These are phyloP conservation scores for Eucalyptus viminalis DNA, from an alignment of 345 rosid genomes.

Conservation along the genomic window DNA sequence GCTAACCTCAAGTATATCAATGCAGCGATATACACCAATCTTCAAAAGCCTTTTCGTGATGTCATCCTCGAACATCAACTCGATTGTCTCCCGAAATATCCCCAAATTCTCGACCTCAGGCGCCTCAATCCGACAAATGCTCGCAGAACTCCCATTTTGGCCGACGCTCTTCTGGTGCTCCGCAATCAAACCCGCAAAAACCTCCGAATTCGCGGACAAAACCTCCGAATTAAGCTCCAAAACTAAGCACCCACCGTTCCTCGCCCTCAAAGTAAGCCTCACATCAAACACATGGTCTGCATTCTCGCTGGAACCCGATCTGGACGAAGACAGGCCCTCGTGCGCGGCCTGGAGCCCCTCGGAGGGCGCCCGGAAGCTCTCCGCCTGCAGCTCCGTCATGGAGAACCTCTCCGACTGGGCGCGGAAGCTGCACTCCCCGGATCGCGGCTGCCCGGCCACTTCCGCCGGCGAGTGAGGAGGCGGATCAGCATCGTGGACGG, in stretches of 20 bases:
- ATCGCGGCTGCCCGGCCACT: conserved; percentile 9
- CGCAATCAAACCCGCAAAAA: conserved; percentile 40
- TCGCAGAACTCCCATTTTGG: conserved; percentile 3
- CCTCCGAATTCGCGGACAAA: conserved; percentile 48
- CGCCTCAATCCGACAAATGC: conserved; percentile 65
- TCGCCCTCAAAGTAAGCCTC: conserved; percentile 67
- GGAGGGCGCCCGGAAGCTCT: conserved; percentile 25
- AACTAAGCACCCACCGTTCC: conserved; percentile 50
- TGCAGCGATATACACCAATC: conserved; percentile 62
- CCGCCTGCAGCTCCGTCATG: conserved; percentile 10
- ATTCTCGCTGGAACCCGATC: conserved; percentile 3
- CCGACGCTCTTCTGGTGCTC: conserved; percentile 12
- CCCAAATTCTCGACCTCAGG: conserved; percentile 74
- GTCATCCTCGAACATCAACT: conserved; percentile 78
- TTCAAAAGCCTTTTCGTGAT: conserved; percentile 41
- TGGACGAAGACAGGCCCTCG: not conserved
- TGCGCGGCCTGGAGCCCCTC: conserved; percentile 14
- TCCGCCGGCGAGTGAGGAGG: conserved; percentile 5
- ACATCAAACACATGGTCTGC: conserved; percentile 31
- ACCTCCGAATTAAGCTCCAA: conserved; percentile 64
- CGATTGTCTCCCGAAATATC: conserved; percentile 63
- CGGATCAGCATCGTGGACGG: conserved; percentile 5
- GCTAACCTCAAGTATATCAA: conserved; percentile 79
- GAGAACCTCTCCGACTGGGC: conserved; percentile 12
- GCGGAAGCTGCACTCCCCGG: conserved; percentile 18